phyloP scores from a whole-genome alignment of 1,139 yeast genomes.

The Taphrina betulina region DNA sequence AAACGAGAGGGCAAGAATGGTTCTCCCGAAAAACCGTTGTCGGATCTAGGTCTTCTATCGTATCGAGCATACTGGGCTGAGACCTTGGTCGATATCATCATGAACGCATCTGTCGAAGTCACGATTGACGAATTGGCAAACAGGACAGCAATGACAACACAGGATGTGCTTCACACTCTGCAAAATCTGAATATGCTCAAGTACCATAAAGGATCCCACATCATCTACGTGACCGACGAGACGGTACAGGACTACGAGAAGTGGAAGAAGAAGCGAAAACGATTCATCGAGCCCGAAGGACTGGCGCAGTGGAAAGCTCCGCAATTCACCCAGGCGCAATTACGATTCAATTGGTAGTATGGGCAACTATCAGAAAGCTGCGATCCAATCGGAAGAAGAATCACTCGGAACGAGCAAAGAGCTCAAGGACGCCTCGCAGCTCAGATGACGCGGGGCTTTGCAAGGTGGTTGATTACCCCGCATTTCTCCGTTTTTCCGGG shows the following conservation, averaged over 20 bases:
- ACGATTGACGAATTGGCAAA: slow-evolving; percentile 91
- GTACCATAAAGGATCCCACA: slow-evolving; percentile 94
- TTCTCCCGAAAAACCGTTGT: slow-evolving; percentile 94
- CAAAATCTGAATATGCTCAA: slow-evolving; percentile 86
- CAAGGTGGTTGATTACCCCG: too few relatives aligned
- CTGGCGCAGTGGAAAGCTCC: slow-evolving; percentile 88
- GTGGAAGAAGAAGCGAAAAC: slow-evolving; percentile 67
- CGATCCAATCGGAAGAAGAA: background rate
- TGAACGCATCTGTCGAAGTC: slow-evolving; percentile 66
- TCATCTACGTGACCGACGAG: slow-evolving; percentile 84
- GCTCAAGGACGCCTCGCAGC: too few relatives aligned
- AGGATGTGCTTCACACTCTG: slow-evolving; percentile 89
- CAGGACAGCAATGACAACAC: slow-evolving; percentile 90
- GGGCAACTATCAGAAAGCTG: background rate
- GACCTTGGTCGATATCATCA: slow-evolving; percentile 69
- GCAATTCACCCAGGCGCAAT: slow-evolving; percentile 28
- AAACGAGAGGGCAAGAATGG: slow-evolving; percentile 86
- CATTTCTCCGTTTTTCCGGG: too few relatives aligned
- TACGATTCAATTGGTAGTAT: slow-evolving; percentile 27
- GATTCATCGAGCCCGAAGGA: slow-evolving; percentile 62
- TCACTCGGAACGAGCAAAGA: too few relatives aligned
- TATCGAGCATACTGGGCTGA: slow-evolving; percentile 98
- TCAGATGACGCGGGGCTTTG: too few relatives aligned
- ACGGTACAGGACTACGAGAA: slow-evolving; percentile 74
- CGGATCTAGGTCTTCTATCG: slow-evolving; percentile 87